Evolutionary conservation across 768 basidiomycete genomes (phyloP), one percentile per base, ranked within the genome.

Genomic region (Tremella yokohamensis): DNA sequence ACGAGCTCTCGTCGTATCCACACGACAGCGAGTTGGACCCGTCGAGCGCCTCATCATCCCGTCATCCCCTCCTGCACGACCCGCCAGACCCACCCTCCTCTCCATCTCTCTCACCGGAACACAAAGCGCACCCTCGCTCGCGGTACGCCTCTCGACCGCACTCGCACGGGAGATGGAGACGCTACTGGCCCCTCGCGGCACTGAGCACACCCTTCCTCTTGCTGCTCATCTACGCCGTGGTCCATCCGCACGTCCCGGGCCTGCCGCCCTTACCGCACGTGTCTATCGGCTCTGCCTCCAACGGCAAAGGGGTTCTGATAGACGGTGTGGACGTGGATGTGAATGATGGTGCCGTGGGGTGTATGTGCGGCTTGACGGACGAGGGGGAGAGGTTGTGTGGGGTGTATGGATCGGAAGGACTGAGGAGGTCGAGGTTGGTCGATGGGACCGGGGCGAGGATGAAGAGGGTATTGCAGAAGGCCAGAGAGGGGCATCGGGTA

Each of bases 31-130:
- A 34, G 11, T 11, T 34, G 6, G 29, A 34, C 29, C 11, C 29
- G 29, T 34, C 29, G 29, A 11, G 29, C 29, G 29, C 42, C n/a
- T 45, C 42, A 16, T 45, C 42, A 45, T 45, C 42, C 42, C n/a
- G n/a, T 22, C 42, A 15, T 18, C 42, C 42, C 6, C 42, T 45
- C 29, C 29, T 34, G 29, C 29, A 34, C 29, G 24, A 45, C 62
- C 67, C 52, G 56, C 52, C 40, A 61, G 58, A 13, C 54, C 60
- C 11, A 40, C 56, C 29, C 62, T 52, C 16, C 87, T 82, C 8
- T 64, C 73, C 48, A 78, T 79, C 63, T 85, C 82, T 50, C 80
- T 79, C 42, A 77, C 78, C 61, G 88, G 72, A 0, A 80, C 81
- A 42, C 88, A 75, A 1, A 83, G 75, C 34, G 78, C 75, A 44